Evolutionary conservation across 306 rosid species (phyloP).

Genomic region (Citrullus amarus): DNA sequence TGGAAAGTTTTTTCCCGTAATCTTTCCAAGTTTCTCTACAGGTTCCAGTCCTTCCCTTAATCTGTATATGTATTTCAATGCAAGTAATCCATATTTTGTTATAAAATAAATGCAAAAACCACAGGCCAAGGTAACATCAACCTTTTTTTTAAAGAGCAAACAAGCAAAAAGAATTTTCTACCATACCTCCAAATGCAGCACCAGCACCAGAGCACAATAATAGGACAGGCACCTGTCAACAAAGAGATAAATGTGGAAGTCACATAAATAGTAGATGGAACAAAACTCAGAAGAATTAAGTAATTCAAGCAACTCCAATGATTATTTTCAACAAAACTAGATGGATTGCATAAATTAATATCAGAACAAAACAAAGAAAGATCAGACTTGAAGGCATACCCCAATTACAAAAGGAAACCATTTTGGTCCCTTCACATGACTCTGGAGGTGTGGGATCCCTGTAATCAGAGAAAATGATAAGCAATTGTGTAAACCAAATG

Average conservation of each 20-base stretch:
- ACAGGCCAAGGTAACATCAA: neutral
- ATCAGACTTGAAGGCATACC: conserved; percentile 24
- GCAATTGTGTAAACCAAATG: neutral
- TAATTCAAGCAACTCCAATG: neutral
- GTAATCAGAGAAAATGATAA: conserved; percentile 17
- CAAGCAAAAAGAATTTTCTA: neutral
- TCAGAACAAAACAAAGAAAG: neutral
- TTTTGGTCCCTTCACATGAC: conserved; percentile 75
- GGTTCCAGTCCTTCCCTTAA: neutral
- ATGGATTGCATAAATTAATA: neutral
- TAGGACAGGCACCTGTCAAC: conserved; percentile 63
- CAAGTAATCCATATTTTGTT: neutral
- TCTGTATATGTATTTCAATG: neutral
- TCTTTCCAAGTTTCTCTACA: neutral
- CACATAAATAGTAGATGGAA: neutral
- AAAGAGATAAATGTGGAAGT: conserved; percentile 9
- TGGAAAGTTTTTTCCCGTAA: neutral
- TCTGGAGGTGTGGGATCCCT: conserved; percentile 84
- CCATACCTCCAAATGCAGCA: conserved; percentile 85
- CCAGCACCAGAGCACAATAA: conserved; percentile 65
- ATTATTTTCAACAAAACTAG: neutral
- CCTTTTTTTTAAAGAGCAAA: neutral
- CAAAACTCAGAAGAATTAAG: neutral
- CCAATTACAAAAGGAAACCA: conserved; percentile 92
- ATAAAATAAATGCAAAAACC: neutral